phyloP scores from a whole-genome alignment of 371 early-diverging fungal genomes.

The Mortierella sp. region DNA sequence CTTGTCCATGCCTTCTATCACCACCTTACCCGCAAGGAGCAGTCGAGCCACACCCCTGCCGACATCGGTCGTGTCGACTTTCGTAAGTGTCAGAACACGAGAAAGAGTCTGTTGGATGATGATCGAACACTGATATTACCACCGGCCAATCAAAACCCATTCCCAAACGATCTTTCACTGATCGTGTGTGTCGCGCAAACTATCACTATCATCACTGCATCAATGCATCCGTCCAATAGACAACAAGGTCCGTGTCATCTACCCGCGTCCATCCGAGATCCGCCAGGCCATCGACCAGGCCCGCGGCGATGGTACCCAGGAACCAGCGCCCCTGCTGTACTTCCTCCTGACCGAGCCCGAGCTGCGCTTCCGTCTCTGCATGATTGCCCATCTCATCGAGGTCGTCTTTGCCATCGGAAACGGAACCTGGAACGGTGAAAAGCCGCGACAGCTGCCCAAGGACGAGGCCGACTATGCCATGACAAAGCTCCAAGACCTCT shows the following conservation, averaged over 20 bases:
- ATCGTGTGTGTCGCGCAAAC: background rate
- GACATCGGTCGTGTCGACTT: conserved; percentile 11
- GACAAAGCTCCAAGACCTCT: conserved; percentile 27
- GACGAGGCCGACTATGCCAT: conserved; percentile 30
- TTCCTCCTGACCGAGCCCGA: conserved; percentile 19
- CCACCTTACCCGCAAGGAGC: background rate
- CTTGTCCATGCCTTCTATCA: conserved; percentile 32
- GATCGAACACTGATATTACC: background rate
- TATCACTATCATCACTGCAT: too few species aligned
- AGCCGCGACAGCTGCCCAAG: conserved; percentile 18
- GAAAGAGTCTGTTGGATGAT: background rate
- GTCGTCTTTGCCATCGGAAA: conserved; percentile 13
- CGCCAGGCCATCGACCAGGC: conserved; percentile 6
- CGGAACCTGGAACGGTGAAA: conserved; percentile 16
- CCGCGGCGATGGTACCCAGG: background rate
- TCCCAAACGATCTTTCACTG: background rate
- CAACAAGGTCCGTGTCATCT: conserved; percentile 18
- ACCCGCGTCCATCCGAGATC: conserved; percentile 29
- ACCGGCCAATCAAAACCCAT: background rate
- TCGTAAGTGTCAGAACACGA: conserved; percentile 14
- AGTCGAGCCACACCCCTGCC: too few species aligned
- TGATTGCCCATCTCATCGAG: conserved; percentile 35
- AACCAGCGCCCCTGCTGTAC: conserved; percentile 9
- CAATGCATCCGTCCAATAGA: too few species aligned
- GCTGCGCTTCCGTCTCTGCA: conserved; percentile 41